Evolutionary conservation across 148 eudicot genomes (phyloP).

Genomic region (Talinum fruticosum): DNA sequence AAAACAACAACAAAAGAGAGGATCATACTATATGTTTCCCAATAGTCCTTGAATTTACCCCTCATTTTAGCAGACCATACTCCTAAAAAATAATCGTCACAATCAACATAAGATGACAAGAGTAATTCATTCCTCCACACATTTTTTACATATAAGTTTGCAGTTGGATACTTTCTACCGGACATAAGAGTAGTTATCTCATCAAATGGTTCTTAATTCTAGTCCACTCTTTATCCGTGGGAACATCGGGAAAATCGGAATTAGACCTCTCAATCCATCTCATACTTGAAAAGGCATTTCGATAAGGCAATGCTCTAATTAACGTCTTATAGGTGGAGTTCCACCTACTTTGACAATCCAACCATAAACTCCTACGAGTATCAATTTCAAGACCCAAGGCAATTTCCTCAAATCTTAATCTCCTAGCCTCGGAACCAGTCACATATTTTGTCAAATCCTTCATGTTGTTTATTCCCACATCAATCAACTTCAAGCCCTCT

Average conservation of each 20-base stretch:
- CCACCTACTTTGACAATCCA: slow-evolving; percentile 9
- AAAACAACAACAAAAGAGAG: not conserved
- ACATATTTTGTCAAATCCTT: not conserved
- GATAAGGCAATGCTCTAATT: not conserved
- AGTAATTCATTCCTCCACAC: not conserved
- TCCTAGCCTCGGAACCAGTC: not conserved
- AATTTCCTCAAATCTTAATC: not conserved
- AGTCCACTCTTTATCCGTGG: too few species aligned
- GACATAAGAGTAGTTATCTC: not conserved
- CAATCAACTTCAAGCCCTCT: not conserved
- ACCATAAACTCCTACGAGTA: not conserved
- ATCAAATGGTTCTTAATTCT: not conserved
- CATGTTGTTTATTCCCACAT: not conserved
- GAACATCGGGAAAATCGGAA: not conserved
- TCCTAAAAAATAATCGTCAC: not conserved
- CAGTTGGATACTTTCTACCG: not conserved
- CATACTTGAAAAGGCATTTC: not conserved
- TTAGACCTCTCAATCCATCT: not conserved
- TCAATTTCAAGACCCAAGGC: not conserved
- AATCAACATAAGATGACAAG: not conserved
- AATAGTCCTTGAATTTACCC: slow-evolving; percentile 6
- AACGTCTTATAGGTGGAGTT: slow-evolving; percentile 8
- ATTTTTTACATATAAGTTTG: slow-evolving; percentile 6
- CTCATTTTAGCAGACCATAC: not conserved
- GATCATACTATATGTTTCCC: slow-evolving; percentile 3